Percentiles rank a stretch among this genome's conserved stretches.
Evolutionary conservation across 192 early-diverging fungal species (phyloP).

Genomic region (Coemansia guatemalensis): DNA sequence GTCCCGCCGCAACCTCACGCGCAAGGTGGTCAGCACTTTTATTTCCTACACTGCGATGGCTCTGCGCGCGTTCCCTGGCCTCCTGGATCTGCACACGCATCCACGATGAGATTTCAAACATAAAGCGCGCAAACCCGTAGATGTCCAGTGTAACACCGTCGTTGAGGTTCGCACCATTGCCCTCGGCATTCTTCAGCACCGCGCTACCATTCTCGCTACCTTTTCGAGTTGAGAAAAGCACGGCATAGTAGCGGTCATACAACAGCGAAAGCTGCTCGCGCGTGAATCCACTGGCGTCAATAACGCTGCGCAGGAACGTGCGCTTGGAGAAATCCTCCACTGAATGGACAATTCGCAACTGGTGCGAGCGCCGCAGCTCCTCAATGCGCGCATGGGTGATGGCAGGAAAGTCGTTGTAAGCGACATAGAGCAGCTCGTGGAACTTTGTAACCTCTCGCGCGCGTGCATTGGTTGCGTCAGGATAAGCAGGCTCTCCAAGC

Average conservation of each 20-base stretch:
- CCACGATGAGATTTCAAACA: slow-evolving; percentile 70
- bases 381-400: slow-evolving; percentile 74
- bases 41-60: slow-evolving; percentile 35
- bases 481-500: slow-evolving; percentile 75
- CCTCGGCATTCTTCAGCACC: slow-evolving; percentile 15
- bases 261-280: slow-evolving; percentile 84
- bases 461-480: slow-evolving; percentile 56
- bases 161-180: slow-evolving; percentile 1
- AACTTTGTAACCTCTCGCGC: slow-evolving; percentile 72
- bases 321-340: slow-evolving; percentile 93
- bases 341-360: slow-evolving; percentile 89
- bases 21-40: slow-evolving; percentile 31
- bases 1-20: slow-evolving; percentile 27
- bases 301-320: slow-evolving; percentile 79
- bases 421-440: slow-evolving; percentile 86
- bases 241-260: slow-evolving; percentile 88
- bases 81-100: slow-evolving; percentile 54
- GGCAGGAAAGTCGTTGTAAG: slow-evolving; percentile 86
- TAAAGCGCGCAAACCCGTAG: slow-evolving; percentile 74
- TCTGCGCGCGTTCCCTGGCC: slow-evolving; percentile 40
- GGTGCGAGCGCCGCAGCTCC: slow-evolving; percentile 78
- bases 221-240: slow-evolving; percentile 61
- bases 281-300: slow-evolving; percentile 71
- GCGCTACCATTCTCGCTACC: not conserved
- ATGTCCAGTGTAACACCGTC: slow-evolving; percentile 60